Evolutionary conservation across 2,329 filamentous ascomycete genomes (phyloP), one percentile per base, ranked within the genome.

Genomic region (Clonostachys chloroleuca): DNA sequence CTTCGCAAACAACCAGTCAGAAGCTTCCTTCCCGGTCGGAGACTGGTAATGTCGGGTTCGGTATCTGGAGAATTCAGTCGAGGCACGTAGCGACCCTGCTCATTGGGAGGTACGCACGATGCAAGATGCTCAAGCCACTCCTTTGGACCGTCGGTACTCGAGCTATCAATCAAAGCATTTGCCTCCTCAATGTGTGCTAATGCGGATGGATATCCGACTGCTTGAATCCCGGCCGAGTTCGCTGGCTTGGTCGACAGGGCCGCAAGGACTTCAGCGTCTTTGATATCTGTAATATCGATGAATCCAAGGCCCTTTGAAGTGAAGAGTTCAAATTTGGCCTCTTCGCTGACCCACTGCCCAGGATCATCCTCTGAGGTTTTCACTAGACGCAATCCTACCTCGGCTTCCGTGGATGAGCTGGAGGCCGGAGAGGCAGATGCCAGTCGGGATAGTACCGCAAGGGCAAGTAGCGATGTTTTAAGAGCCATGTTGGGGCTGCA

Each of bases 1-100:
- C n/a, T 64, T 65, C 34, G 65, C 58, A 51, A 66, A 70, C 45
- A 76, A 59, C 70, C 70, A 75, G 5, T 59, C 56, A 0, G 67
- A 63, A 20, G 70, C 64, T 34, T 69, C 57, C 2, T 63, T 62
- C 8, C 70, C 70, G 48, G 69, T 69, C 5, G 56, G 52, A 12
- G 65, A 67, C 36, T 54, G 55, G 58, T 74, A 75, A 57, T 75
- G 68, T 12, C 69, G 66, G 47, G 65, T 72, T 47, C 63, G 59
- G 54, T 66, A 68, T 47, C 61, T 59, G 35, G 49, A 51, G 6
- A 17, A 39, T 24, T 65, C 54, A 2, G 65, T 60, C 6, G 67
- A 30, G 9, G 24, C 24, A 30, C 69, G 53, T 68, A 67, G 5
- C 61, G 57, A 24, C 60, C 64, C 35, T 54, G 53, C 59, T 73